Conservation (phyloP, 2,329 filamentous ascomycete species). For the Triangularia setosa region DNA sequence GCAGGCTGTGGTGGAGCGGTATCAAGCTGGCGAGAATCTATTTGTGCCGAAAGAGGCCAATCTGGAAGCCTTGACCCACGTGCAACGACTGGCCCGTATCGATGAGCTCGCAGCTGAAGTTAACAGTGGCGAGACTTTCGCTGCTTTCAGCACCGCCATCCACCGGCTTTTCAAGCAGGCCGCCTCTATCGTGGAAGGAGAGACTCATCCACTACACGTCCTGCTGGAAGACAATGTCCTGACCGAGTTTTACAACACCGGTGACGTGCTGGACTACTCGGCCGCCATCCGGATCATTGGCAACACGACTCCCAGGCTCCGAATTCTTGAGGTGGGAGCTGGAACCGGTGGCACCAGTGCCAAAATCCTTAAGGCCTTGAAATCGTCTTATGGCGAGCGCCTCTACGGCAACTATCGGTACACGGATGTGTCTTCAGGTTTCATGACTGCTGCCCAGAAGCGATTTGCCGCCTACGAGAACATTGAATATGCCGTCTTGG, state of each 20-base stretch:
- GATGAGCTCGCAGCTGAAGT: background rate
- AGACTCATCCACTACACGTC: background rate
- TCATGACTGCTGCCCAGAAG: slow-evolving; percentile 25
- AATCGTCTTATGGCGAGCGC: background rate
- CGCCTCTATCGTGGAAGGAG: background rate
- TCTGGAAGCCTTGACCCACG: background rate
- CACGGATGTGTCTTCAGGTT: slow-evolving; percentile 11
- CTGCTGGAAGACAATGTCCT: background rate
- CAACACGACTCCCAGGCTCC: background rate
- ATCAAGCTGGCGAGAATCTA: background rate
- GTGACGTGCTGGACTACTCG: background rate
- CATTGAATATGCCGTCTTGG: slow-evolving; percentile 28
- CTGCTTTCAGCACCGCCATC: background rate
- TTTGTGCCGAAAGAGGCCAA: background rate
- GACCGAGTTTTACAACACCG: background rate
- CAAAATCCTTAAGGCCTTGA: background rate
- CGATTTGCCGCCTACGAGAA: slow-evolving; percentile 16
- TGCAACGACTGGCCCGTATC: background rate
- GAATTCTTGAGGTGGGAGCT: slow-evolving; percentile 38
- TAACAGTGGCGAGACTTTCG: background rate
- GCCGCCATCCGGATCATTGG: background rate
- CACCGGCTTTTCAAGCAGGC: background rate
- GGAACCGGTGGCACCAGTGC: slow-evolving; percentile 38
- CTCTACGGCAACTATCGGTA: slow-evolving; percentile 3
- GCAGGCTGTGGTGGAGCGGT: background rate